Conservation (phyloP, 2,329 filamentous ascomycete genomes). For the Tolypocladium album region DNA sequence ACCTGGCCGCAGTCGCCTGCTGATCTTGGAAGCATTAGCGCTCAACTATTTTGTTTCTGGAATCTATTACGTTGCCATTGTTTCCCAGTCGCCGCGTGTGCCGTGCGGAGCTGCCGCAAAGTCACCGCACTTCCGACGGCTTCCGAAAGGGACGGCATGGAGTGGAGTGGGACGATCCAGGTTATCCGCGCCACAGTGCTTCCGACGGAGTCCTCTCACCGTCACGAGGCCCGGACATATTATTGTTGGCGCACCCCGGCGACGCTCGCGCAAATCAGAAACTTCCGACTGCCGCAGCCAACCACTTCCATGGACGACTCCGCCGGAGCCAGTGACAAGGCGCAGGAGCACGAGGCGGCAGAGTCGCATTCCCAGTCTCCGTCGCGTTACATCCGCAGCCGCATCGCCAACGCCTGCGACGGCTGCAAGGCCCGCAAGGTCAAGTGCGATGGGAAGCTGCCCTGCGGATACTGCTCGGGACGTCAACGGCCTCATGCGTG, state of each 20-base stretch:
- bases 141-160: neutral
- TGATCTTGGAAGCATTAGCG: neutral
- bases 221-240: neutral
- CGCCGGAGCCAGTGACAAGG: neutral
- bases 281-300: neutral
- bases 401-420: slow-evolving; percentile 43
- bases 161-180: neutral
- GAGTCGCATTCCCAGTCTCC: neutral
- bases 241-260: neutral
- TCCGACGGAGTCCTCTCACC: neutral
- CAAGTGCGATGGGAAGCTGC: slow-evolving; percentile 43
- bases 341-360: neutral
- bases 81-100: neutral
- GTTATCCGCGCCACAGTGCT: neutral
- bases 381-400: slow-evolving; percentile 12
- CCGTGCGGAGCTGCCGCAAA: neutral
- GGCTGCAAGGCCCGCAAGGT: slow-evolving; percentile 44
- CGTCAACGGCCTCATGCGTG: slow-evolving; percentile 32
- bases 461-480: slow-evolving; percentile 38
- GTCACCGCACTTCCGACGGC: neutral
- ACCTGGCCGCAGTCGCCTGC: neutral
- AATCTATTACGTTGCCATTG: neutral
- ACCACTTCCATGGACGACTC: neutral
- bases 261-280: neutral
- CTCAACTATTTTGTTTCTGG: neutral